These are phyloP conservation scores for Macrolepiota fuliginosa DNA, from an alignment of 768 basidiomycete species.

Conservation along the genomic window DNA sequence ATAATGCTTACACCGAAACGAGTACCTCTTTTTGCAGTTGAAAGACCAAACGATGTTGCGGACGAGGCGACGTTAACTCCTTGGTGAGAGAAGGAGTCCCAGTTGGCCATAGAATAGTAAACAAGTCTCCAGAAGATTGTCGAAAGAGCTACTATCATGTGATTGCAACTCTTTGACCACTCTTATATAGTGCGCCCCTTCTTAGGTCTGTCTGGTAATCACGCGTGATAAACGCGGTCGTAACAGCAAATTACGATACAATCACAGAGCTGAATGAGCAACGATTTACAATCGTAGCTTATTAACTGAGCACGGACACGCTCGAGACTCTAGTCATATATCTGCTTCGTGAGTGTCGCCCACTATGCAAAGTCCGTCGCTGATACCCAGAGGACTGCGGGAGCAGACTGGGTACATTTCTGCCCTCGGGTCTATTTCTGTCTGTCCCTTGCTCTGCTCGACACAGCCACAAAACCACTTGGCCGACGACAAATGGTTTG, in stretches of 20 bases:
- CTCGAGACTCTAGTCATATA: background rate
- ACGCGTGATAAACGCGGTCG: background rate
- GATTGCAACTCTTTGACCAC: background rate
- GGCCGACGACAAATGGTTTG: no score
- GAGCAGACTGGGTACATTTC: background rate
- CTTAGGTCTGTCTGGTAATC: background rate
- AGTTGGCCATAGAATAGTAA: constrained; percentile 33
- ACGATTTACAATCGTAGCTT: background rate
- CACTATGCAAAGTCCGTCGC: background rate
- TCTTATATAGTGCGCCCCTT: background rate
- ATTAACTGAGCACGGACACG: background rate
- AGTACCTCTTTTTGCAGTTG: constrained; percentile 63
- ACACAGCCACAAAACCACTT: background rate
- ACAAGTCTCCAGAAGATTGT: background rate
- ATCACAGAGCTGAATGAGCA: background rate
- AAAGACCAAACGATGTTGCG: constrained; percentile 63
- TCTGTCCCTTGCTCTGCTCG: background rate
- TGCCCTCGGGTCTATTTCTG: background rate
- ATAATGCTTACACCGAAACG: constrained; percentile 56
- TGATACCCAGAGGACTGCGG: background rate
- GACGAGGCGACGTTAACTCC: constrained; percentile 67
- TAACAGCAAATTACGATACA: background rate
- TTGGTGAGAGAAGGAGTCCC: constrained; percentile 53
- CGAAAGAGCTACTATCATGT: background rate
- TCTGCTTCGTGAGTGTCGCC: background rate